A percentile compares a stretch with the other conserved stretches of the same genome.
Conservation (phyloP, 306 rosid genomes). For the Trifolium subterraneum region DNA sequence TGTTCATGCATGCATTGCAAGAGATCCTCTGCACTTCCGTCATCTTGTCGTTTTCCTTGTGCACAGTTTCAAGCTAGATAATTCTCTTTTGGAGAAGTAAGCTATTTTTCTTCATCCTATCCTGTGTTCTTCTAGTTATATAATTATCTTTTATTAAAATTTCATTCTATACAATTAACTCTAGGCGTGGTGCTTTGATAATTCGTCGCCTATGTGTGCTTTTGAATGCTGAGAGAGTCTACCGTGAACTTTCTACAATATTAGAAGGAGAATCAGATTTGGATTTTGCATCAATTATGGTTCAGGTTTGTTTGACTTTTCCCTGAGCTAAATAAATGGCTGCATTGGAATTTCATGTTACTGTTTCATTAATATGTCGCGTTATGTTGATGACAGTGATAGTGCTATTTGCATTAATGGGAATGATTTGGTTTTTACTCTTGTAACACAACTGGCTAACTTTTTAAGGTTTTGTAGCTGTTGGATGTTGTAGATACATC, state of each 20-base stretch:
- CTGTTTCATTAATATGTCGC: conserved; percentile 24
- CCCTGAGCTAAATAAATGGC: conserved; percentile 5
- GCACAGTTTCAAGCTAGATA: conserved; percentile 68
- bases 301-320: conserved; percentile 73
- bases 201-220: conserved; percentile 94
- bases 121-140: conserved; percentile 26
- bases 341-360: conserved; percentile 23
- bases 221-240: conserved; percentile 91
- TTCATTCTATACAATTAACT: conserved; percentile 19
- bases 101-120: conserved; percentile 39
- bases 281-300: conserved; percentile 92
- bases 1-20: conserved; percentile 92
- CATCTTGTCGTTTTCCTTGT: conserved; percentile 84
- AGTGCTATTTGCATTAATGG: conserved; percentile 23
- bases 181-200: conserved; percentile 95
- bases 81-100: conserved; percentile 93
- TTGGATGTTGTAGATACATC: conserved; percentile 24
- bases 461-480: conserved; percentile 6
- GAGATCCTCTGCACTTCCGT: conserved; percentile 79
- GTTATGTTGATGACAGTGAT: conserved; percentile 25
- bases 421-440: conserved; percentile 19
- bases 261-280: conserved; percentile 81
- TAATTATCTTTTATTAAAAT: conserved; percentile 9
- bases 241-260: conserved; percentile 84
- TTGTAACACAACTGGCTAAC: conserved; percentile 4